Evolutionary conservation across 1,139 yeast genomes (phyloP), one percentile per base, ranked within the genome.

Genomic region (Torulaspora globosa): DNA sequence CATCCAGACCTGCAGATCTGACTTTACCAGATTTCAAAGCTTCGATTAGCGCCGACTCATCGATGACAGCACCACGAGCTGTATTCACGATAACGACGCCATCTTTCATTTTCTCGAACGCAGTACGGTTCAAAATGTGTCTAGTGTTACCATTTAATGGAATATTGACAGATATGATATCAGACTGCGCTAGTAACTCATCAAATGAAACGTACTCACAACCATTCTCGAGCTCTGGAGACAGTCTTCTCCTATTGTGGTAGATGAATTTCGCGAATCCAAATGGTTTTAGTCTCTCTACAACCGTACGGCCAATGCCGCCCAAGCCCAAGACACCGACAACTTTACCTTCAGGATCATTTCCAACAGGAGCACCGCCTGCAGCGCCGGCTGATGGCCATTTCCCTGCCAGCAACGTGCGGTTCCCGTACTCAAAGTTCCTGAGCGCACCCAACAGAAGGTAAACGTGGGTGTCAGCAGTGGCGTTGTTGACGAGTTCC

Each of bases 381-480:
- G 58, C 57, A 16, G 62, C 57, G 7, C 71, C 70, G 41, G 65
- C 65, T 10, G 57, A 53, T 24, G 71, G 70, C 90, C 92, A 86
- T 44, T 74, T 68, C 12, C 90, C 90, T 24, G 68, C 65, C 12
- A 74, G 67, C 51, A 84, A 63, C 38, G 70, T 68, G 39, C 72
- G 66, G 48, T 75, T 74, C 23, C 79, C 77, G 39, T 60, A 52
- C 47, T 72, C 71, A 58, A 76, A 86, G 67, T 83, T 82, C 62
- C 95, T 76, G 59, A 84, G 63, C 1, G 90, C 82, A 5, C 86
- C 79, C 41, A 86, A 65, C 14, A 82, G 57, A 56, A 86, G 69
- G 61, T 70, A 84, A 5, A 84, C 76, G 45, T 87, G 90, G 2
- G 89, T 79, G 56, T 83, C 89, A 1, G 96, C 95, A 11, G 96